Evolutionary conservation across 257 asterid genomes (phyloP).

Genomic region (Solanum gracilifrons): DNA sequence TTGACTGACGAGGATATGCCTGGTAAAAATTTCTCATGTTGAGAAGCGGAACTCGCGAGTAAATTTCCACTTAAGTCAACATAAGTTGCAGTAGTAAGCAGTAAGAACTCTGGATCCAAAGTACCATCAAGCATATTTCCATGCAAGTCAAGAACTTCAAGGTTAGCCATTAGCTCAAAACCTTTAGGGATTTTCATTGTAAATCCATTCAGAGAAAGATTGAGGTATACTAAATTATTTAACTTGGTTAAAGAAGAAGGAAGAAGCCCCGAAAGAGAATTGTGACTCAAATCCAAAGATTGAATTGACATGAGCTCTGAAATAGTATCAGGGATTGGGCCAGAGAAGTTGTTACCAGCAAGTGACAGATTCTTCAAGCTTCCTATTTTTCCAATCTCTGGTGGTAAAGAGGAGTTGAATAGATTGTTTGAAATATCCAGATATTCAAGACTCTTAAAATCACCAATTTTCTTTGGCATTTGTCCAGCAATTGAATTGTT

Average conservation of each 20-base stretch:
- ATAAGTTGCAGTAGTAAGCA: constrained; percentile 56
- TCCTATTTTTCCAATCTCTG: constrained; percentile 47
- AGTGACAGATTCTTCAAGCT: constrained; percentile 62
- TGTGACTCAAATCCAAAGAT: constrained; percentile 67
- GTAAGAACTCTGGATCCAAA: constrained; percentile 55
- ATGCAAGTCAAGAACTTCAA: constrained; percentile 74
- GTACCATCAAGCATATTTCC: constrained; percentile 80
- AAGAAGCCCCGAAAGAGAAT: constrained; percentile 69
- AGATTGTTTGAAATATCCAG: constrained; percentile 67
- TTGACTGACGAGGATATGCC: constrained; percentile 58
- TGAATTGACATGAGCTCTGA: constrained; percentile 53
- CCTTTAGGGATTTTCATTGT: constrained; percentile 67
- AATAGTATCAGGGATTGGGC: constrained; percentile 58
- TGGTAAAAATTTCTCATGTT: constrained; percentile 28
- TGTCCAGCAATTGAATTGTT: constrained; percentile 73
- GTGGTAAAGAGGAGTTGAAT: constrained; percentile 61
- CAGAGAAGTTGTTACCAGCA: constrained; percentile 85
- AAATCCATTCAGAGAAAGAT: constrained; percentile 62
- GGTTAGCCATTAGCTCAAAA: constrained; percentile 65
- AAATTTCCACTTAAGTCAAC: constrained; percentile 81
- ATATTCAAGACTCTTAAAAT: constrained; percentile 63
- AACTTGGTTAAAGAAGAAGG: constrained; percentile 52
- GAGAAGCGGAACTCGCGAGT: constrained; percentile 40
- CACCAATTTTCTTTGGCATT: constrained; percentile 42
- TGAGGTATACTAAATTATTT: constrained; percentile 51